Evolutionary conservation across 2,329 filamentous ascomycete species (phyloP).

Genomic region (Botrytis galanthina): DNA sequence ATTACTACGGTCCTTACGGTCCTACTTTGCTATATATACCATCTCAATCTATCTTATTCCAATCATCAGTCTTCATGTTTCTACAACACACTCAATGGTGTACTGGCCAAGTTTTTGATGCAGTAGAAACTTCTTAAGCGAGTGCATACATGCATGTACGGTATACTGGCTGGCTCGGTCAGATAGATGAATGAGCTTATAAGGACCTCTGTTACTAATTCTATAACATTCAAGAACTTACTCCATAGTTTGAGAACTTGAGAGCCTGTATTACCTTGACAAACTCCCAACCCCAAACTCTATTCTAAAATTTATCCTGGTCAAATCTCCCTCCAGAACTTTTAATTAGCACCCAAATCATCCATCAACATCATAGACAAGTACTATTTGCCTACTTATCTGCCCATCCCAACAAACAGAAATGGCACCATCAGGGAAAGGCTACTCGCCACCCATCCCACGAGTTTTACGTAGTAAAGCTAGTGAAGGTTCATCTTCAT

Average conservation of each 20-base stretch:
- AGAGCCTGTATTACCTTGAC: neutral
- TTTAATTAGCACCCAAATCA: neutral
- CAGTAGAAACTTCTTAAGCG: neutral
- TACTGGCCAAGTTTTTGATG: rapidly evolving
- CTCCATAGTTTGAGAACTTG: neutral
- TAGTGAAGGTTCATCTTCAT: neutral
- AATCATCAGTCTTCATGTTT: neutral
- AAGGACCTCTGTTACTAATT: rapidly evolving
- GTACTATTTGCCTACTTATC: neutral
- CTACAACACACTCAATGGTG: neutral
- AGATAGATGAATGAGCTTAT: neutral
- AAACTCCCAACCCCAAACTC: neutral
- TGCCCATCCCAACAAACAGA: neutral
- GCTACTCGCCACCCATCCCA: neutral
- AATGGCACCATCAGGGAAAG: neutral
- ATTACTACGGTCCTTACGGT: neutral
- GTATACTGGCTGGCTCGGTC: neutral
- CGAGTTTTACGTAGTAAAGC: neutral
- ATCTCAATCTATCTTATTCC: neutral
- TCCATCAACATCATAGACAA: neutral
- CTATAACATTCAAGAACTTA: neutral
- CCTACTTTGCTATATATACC: neutral
- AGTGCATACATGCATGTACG: neutral
- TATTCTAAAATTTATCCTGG: too few relatives aligned
- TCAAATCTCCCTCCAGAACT: neutral